These are phyloP conservation scores for Solanum neorickii DNA, from an alignment of 257 asterid genomes.

Conservation along the genomic window DNA sequence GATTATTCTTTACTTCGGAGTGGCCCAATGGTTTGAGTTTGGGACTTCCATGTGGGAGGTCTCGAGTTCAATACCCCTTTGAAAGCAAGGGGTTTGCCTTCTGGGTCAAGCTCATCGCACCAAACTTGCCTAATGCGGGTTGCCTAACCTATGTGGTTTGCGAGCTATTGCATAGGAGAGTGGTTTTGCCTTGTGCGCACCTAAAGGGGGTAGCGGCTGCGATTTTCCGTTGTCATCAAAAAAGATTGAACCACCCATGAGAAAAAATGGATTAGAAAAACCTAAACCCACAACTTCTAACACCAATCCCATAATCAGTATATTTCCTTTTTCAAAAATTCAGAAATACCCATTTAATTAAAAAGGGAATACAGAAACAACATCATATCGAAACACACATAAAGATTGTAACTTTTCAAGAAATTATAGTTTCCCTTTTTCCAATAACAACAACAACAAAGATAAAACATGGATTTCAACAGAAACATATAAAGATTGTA, in stretches of 20 bases:
- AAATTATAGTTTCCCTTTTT: not conserved
- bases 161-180: too few relatives aligned
- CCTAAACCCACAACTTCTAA: not conserved
- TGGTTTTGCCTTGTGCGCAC: too few relatives aligned
- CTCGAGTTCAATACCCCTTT: too few relatives aligned
- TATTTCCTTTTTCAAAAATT: not conserved
- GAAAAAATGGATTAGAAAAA: not conserved
- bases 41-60: too few relatives aligned
- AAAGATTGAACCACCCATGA: not conserved
- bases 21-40: too few relatives aligned
- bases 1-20: too few relatives aligned
- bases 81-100: too few relatives aligned
- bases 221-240: rapidly evolving
- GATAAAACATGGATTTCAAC: not conserved
- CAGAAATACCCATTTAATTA: not conserved
- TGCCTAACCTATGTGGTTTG: too few relatives aligned
- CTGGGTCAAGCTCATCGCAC: too few relatives aligned
- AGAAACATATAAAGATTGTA: not conserved
- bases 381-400: not conserved
- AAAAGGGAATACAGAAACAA: not conserved
- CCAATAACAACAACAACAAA: not conserved
- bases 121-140: too few relatives aligned
- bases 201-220: too few relatives aligned
- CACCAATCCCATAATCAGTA: not conserved
- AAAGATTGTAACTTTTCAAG: not conserved